phyloP scores from a whole-genome alignment of 2,329 filamentous ascomycete genomes.

The Corniculantispora saksenae region DNA sequence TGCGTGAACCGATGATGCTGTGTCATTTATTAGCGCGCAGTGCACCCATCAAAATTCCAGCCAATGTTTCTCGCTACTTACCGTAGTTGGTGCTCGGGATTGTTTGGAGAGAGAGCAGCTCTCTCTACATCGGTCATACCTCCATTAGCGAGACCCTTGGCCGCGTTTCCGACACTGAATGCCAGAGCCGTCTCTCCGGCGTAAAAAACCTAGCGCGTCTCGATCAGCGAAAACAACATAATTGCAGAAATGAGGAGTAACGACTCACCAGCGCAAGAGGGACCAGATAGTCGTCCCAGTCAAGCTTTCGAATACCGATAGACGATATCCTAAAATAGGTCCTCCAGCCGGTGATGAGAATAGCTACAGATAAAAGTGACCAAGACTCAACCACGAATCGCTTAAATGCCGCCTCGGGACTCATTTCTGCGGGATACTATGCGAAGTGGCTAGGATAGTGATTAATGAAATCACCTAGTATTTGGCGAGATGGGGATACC shows the following conservation, averaged over 20 bases:
- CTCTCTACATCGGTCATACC: conserved; percentile 55
- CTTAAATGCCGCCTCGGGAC: conserved; percentile 20
- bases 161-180: conserved; percentile 50
- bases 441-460: no score
- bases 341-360: conserved; percentile 29
- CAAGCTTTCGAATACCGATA: conserved; percentile 28
- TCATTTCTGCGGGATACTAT: no score
- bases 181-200: conserved; percentile 51
- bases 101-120: conserved; percentile 42
- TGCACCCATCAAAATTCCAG: background rate
- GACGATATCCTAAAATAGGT: conserved; percentile 32
- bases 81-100: conserved; percentile 48
- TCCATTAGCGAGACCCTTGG: conserved; percentile 56
- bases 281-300: conserved; percentile 34
- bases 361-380: conserved; percentile 31
- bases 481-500: no score
- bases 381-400: conserved; percentile 28
- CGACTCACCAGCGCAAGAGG: no score
- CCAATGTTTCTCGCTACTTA: conserved; percentile 32
- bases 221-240: conserved; percentile 21
- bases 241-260: no score
- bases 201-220: conserved; percentile 51
- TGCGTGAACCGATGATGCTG: conserved; percentile 57
- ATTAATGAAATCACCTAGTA: no score
- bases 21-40: background rate